Conservation (phyloP, 805 yeast genomes). For the Yamadazyma sp. region DNA sequence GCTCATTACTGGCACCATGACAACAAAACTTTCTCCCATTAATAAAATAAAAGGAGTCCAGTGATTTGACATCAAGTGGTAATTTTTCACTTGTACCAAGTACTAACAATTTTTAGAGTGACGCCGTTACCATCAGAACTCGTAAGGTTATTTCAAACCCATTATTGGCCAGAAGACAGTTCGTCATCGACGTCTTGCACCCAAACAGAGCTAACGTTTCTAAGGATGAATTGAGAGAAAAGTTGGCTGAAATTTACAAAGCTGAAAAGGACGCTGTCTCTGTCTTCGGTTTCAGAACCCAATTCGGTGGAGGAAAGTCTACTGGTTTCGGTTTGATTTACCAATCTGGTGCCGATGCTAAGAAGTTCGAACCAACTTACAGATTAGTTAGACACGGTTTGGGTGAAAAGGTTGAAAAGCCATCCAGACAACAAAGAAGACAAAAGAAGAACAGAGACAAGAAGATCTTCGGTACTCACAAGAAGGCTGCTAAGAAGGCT, state of each 20-base stretch:
- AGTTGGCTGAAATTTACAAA: conserved; percentile 84
- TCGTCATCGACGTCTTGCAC: conserved; percentile 98
- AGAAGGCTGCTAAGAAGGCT: conserved; percentile 87
- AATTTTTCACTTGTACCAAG: no score
- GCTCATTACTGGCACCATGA: no score
- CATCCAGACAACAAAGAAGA: conserved; percentile 99
- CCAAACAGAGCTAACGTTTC: conserved; percentile 99
- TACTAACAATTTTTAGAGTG: conserved; percentile 61
- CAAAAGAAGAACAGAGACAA: conserved; percentile 99
- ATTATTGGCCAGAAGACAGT: conserved; percentile 98
- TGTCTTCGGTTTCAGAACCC: conserved; percentile 99
- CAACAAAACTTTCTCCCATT: no score
- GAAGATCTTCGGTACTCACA: conserved; percentile 99
- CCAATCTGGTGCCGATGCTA: conserved; percentile 96
- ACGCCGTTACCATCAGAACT: conserved; percentile 99
- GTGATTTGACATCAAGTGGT: no score
- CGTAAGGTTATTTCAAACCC: conserved; percentile 99
- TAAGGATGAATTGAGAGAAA: conserved; percentile 98
- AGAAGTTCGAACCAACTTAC: conserved; percentile 98
- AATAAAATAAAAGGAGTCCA: no score
- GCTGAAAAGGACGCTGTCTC: conserved; percentile 92
- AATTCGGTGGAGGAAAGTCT: conserved; percentile 99
- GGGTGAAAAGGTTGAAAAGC: conserved; percentile 93
- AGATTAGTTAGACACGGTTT: conserved; percentile 99
- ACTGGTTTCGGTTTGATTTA: conserved; percentile 99